phyloP scores from a whole-genome alignment of 2,329 filamentous ascomycete species.

The Aspergillus sp. region DNA sequence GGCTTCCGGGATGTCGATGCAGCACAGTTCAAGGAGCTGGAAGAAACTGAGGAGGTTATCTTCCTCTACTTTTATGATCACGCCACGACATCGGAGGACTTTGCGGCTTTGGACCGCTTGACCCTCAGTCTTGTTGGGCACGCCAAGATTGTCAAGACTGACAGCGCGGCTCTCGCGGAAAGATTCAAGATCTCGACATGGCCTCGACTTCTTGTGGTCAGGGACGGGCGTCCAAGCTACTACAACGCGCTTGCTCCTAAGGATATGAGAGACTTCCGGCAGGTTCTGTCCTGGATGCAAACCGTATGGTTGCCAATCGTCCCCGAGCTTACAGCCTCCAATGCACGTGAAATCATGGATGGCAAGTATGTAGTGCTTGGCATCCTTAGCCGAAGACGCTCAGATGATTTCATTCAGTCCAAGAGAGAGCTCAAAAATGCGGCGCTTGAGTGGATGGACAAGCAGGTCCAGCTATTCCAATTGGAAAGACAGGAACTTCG shows the following conservation, averaged over 20 bases:
- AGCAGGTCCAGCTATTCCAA: conserved; percentile 86
- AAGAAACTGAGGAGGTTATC: conserved; percentile 90
- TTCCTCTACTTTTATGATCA: conserved; percentile 98
- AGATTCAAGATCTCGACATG: conserved; percentile 95
- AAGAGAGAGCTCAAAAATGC: conserved; percentile 92
- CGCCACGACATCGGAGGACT: conserved; percentile 89
- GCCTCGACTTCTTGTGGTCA: conserved; percentile 85
- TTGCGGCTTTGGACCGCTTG: conserved; percentile 78
- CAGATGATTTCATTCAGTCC: conserved; percentile 71
- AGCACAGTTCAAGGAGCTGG: conserved; percentile 70
- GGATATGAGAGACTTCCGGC: conserved; percentile 84
- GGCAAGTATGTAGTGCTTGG: conserved; percentile 92
- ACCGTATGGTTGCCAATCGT: conserved; percentile 94
- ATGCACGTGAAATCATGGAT: conserved; percentile 92
- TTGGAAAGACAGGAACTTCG: conserved; percentile 88
- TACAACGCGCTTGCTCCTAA: conserved; percentile 81
- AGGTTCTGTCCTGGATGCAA: conserved; percentile 88
- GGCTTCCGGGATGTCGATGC: conserved; percentile 80
- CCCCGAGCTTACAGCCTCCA: conserved; percentile 84
- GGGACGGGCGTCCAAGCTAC: conserved; percentile 85
- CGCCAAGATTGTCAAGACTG: conserved; percentile 88
- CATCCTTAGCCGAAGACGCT: conserved; percentile 73
- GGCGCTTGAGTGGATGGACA: conserved; percentile 96
- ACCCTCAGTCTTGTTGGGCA: conserved; percentile 85
- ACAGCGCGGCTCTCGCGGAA: conserved; percentile 67